These are phyloP conservation scores for Teratosphaeria destructans DNA, from an alignment of 2,329 filamentous ascomycete genomes.

Conservation along the genomic window DNA sequence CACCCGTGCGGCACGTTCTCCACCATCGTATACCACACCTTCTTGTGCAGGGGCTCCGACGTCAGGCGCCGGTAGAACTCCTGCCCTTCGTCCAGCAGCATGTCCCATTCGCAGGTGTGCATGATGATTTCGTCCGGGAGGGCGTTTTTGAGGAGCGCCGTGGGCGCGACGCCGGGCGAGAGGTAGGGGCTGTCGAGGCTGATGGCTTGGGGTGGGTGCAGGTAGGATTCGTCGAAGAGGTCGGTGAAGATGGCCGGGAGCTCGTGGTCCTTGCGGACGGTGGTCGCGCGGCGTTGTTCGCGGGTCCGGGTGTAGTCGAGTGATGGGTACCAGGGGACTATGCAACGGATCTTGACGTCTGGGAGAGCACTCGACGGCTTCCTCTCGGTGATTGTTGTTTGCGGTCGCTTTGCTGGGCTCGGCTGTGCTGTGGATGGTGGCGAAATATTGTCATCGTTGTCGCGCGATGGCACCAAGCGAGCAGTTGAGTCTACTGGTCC, in stretches of 20 bases:
- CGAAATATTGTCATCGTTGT: neutral
- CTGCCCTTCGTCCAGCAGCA: constrained; percentile 53
- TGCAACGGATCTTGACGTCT: constrained; percentile 41
- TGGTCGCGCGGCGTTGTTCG: constrained; percentile 47
- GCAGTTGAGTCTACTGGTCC: neutral
- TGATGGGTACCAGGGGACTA: constrained; percentile 53
- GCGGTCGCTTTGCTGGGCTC: neutral
- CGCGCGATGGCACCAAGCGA: neutral
- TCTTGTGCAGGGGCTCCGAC: constrained; percentile 35
- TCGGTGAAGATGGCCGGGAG: constrained; percentile 42
- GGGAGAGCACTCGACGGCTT: constrained; percentile 7
- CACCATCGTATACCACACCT: constrained; percentile 49
- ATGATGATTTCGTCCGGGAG: constrained; percentile 52
- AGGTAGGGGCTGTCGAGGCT: constrained; percentile 48
- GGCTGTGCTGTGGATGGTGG: neutral
- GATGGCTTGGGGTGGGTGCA: constrained; percentile 33
- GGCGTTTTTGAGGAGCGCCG: constrained; percentile 42
- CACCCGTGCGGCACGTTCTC: constrained; percentile 52
- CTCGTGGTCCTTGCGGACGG: constrained; percentile 42
- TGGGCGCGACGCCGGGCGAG: constrained; percentile 45
- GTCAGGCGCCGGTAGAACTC: constrained; percentile 49
- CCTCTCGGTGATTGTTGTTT: neutral
- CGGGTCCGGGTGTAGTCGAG: constrained; percentile 53
- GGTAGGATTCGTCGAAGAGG: constrained; percentile 42
- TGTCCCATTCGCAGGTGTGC: constrained; percentile 57